Evolutionary conservation across 331 rosid species (phyloP).

Genomic region (Malus hybrid): DNA sequence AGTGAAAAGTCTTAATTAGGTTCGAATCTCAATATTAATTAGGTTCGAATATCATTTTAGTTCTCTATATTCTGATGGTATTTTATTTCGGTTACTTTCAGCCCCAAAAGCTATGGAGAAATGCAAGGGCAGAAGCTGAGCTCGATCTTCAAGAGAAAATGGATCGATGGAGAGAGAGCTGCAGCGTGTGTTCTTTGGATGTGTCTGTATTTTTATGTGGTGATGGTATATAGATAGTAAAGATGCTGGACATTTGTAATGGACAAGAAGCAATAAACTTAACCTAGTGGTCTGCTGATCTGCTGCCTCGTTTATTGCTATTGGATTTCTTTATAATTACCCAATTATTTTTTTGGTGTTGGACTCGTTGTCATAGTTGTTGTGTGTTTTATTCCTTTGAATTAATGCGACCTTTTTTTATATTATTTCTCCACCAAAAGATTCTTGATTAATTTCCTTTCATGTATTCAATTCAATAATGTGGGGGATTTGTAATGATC

Average conservation of each 20-base stretch:
- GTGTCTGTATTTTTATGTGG: constrained; percentile 47
- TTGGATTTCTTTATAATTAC: constrained; percentile 34
- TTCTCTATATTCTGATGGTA: too few relatives aligned
- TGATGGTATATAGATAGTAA: constrained; percentile 64
- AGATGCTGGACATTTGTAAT: constrained; percentile 48
- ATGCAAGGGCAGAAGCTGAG: constrained; percentile 95
- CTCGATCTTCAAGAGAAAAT: background rate
- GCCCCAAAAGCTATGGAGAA: constrained; percentile 99
- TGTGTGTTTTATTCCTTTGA: constrained; percentile 50
- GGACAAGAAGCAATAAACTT: constrained; percentile 70
- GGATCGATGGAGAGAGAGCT: constrained; percentile 1
- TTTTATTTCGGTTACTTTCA: constrained; percentile 27
- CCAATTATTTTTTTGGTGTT: constrained; percentile 24
- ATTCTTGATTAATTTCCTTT: constrained; percentile 31
- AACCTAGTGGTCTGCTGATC: constrained; percentile 21
- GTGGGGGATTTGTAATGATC: constrained; percentile 10
- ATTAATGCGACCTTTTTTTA: constrained; percentile 22
- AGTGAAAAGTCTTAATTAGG: too few relatives aligned
- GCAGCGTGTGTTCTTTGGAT: constrained; percentile 26
- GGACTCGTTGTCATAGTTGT: constrained; percentile 51
- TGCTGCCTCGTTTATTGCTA: constrained; percentile 50
- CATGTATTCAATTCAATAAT: background rate
- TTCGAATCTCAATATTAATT: too few relatives aligned
- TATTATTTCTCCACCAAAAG: constrained; percentile 13
- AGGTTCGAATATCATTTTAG: too few relatives aligned